Evolutionary conservation across 371 early-diverging fungal genomes (phyloP), one percentile per base, ranked within the genome.

Genomic region (Mucor plumbeus): DNA sequence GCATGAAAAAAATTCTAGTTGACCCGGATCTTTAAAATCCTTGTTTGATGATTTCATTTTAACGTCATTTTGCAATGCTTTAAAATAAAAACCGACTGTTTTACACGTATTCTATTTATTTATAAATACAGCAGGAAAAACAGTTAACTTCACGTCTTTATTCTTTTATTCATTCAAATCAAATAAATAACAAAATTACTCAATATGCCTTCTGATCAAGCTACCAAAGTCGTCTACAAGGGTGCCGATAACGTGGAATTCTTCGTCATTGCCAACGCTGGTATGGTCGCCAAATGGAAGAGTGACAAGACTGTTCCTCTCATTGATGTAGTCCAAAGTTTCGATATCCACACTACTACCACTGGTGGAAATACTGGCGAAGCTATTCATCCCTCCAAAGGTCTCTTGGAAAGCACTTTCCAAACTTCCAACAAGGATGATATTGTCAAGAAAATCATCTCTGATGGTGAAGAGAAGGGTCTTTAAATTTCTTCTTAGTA

Each of bases 291-390:
- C 50, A 75, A 77, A 60, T 83, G 77, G 77, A 70, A 66, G 40
- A 66, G 67, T 4, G 83, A 83, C 61, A 76, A 77, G 63, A 70
- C 74, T 1, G 76, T 75, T 58, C 83, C 83, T 11, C 56, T 83
- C 35, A 69, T 83, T 10, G 76, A 83, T 26, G 83, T 83, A 21
- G 80, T 78, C 38, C 77, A 80, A 73, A 73, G 59, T 15, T 73
- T 68, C 54, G 69, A 76, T 26, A 26, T 76, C 26, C 59, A 57
- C 36, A 67, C 65, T 26, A 65, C 70, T 19, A 10, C 53, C 8
- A 63, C 50, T 44, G 73, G 73, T 10, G 43, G 76, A 17, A 70
- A 62, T 38, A 73, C 73, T 11, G 76, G 76, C 60, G 73, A 73
- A 65, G 53, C 57, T 26, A 55, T 73, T 8, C 57, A 48, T 40